phyloP scores from a whole-genome alignment of 441 rosid genomes.

The Jatropha podagrica region DNA sequence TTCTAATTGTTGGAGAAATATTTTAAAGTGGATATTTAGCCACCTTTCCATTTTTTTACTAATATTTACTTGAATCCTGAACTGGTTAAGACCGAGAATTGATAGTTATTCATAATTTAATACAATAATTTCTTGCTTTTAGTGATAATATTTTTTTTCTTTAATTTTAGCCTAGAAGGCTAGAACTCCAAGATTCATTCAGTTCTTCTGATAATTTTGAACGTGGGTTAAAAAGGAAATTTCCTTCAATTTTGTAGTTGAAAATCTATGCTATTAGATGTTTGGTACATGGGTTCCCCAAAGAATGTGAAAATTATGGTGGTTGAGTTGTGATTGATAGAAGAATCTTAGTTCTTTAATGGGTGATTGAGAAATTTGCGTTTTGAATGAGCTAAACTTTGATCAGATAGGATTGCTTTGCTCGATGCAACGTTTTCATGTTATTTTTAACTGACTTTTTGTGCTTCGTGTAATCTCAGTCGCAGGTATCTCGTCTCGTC shows the following conservation, averaged over 20 bases:
- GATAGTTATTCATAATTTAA: too few relatives aligned
- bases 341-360: background rate
- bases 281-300: background rate
- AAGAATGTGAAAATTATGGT: background rate
- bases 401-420: background rate
- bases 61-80: too few relatives aligned
- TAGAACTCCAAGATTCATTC: background rate
- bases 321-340: background rate
- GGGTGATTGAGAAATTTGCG: background rate
- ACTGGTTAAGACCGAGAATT: too few relatives aligned
- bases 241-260: background rate
- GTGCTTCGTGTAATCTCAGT: constrained; percentile 38
- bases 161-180: too few relatives aligned
- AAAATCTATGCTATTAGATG: background rate
- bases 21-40: background rate
- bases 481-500: constrained; percentile 72
- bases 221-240: background rate
- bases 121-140: too few relatives aligned
- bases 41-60: too few relatives aligned
- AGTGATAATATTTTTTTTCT: too few relatives aligned
- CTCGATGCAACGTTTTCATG: background rate
- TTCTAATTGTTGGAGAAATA: background rate
- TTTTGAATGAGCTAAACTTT: background rate
- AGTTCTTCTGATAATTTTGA: background rate
- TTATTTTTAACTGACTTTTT: background rate